Evolutionary conservation across 1,284 basidiomycete genomes (phyloP).

Genomic region (Apiotrichum laibachii): DNA sequence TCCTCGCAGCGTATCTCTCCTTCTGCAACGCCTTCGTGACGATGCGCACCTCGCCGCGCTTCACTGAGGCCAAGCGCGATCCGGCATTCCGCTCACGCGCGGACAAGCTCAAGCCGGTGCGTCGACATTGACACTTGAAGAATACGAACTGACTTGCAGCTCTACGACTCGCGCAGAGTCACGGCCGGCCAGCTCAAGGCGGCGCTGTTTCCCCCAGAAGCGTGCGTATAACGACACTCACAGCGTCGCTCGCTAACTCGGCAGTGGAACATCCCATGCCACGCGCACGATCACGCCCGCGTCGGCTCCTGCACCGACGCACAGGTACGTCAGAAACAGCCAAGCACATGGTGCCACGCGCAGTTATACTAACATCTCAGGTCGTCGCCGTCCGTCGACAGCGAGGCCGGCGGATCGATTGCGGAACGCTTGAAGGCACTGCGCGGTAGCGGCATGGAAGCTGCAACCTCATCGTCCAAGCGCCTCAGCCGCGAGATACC

Average conservation of each 20-base stretch:
- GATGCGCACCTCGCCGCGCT: constrained; percentile 31
- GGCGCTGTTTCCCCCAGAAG: background rate
- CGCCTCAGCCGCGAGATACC: constrained; percentile 36
- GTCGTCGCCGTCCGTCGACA: constrained; percentile 13
- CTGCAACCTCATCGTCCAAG: constrained; percentile 27
- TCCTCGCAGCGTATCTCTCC: constrained; percentile 40
- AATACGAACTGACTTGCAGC: background rate
- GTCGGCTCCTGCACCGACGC: background rate
- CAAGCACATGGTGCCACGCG: background rate
- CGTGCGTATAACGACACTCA: background rate
- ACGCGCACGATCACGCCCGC: background rate
- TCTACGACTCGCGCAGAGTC: background rate
- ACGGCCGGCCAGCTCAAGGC: background rate
- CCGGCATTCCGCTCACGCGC: constrained; percentile 33
- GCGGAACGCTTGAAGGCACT: constrained; percentile 51
- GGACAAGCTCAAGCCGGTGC: constrained; percentile 43
- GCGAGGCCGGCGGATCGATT: constrained; percentile 41
- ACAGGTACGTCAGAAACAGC: background rate
- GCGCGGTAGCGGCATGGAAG: constrained; percentile 47
- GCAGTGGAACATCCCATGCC: constrained; percentile 1
- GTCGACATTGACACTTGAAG: constrained; percentile 10
- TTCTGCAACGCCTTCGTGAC: constrained; percentile 1
- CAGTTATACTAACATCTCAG: background rate
- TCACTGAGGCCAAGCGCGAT: constrained; percentile 33
- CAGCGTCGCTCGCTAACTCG: no score